Conservation (phyloP, 345 rosid species). For the Citrus mangshanensis region DNA sequence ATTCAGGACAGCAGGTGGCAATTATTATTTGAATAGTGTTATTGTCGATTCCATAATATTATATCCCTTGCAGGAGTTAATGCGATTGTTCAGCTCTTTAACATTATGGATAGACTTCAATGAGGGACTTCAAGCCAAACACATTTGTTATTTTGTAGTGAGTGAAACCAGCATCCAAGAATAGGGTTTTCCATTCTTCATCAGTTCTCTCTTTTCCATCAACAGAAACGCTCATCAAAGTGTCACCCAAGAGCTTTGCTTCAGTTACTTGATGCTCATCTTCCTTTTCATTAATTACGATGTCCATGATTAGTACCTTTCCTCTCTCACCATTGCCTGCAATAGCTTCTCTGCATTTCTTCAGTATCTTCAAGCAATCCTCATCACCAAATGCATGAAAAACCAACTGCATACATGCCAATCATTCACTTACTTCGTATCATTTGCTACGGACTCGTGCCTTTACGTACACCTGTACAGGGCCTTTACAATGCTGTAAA, state of each 20-base stretch:
- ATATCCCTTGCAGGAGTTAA: no score
- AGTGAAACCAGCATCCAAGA: slow-evolving; percentile 32
- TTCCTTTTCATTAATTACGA: background rate
- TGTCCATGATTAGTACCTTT: slow-evolving; percentile 24
- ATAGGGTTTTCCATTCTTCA: slow-evolving; percentile 31
- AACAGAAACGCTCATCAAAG: slow-evolving; percentile 36
- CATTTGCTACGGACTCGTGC: no score
- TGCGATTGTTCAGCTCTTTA: no score
- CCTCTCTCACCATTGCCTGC: background rate
- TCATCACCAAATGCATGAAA: no score
- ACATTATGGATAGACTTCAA: slow-evolving; percentile 21
- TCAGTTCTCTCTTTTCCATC: slow-evolving; percentile 33
- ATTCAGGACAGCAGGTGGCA: no score
- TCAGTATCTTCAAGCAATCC: no score
- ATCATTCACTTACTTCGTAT: background rate
- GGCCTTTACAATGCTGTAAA: no score
- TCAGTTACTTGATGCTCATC: slow-evolving; percentile 17
- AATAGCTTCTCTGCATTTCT: no score
- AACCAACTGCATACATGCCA: slow-evolving; percentile 24
- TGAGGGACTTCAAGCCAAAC: slow-evolving; percentile 25
- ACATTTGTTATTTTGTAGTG: slow-evolving; percentile 28
- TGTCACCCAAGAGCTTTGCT: slow-evolving; percentile 37
- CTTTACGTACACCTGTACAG: no score
- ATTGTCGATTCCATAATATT: no score
- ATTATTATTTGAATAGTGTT: no score